Evolutionary conservation across 1,139 yeast genomes (phyloP).

Genomic region (Eremothecium gossypii): DNA sequence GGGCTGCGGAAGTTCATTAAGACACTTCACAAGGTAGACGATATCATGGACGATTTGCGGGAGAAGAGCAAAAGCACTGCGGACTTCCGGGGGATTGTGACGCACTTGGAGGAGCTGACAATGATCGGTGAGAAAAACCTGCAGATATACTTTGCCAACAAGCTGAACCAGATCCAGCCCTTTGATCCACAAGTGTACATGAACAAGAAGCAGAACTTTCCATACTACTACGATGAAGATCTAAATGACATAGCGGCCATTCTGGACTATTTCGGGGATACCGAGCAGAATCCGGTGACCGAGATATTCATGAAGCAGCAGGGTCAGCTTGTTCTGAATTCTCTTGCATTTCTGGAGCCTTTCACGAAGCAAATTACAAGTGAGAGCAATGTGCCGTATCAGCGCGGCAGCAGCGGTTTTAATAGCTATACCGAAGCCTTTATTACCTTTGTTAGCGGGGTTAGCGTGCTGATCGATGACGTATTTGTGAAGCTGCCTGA

Average conservation of each 20-base stretch:
- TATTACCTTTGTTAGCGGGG: conserved; percentile 41
- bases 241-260: conserved; percentile 37
- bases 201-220: conserved; percentile 33
- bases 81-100: conserved; percentile 33
- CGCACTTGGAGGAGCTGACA: conserved; percentile 29
- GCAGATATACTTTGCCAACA: conserved; percentile 29
- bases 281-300: conserved; percentile 31
- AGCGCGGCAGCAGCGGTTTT: conserved; percentile 56
- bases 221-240: conserved; percentile 32
- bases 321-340: conserved; percentile 36
- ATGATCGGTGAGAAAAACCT: conserved; percentile 29
- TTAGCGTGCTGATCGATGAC: conserved; percentile 37
- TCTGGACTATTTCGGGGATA: conserved; percentile 37
- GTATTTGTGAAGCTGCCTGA: conserved; percentile 30
- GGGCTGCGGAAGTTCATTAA: conserved; percentile 32
- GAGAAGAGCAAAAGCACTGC: conserved; percentile 22
- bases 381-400: conserved; percentile 42
- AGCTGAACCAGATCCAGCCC: conserved; percentile 27
- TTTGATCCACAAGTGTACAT: conserved; percentile 36
- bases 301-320: conserved; percentile 40
- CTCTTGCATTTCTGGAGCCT: conserved; percentile 37
- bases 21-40: conserved; percentile 34
- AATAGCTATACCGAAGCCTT: conserved; percentile 46
- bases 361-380: conserved; percentile 38
- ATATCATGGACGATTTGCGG: conserved; percentile 31